Conservation (phyloP, 306 rosid genomes). For the Citrullus colocynthis region DNA sequence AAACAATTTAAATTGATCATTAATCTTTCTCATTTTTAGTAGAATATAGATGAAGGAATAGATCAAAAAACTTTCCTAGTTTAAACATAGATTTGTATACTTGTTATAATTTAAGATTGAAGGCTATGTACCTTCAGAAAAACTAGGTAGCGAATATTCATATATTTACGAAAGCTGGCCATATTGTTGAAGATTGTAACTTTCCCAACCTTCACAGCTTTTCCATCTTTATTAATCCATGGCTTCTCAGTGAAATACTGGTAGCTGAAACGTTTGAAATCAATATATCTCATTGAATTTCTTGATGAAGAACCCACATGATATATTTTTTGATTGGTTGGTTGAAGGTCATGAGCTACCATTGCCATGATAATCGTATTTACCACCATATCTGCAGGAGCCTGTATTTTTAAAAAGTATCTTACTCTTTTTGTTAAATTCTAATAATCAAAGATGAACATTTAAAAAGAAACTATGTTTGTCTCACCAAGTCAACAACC, state of each 20-base stretch:
- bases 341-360: constrained; percentile 35
- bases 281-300: constrained; percentile 21
- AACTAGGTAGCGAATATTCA: constrained; percentile 48
- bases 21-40: no score
- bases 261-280: constrained; percentile 25
- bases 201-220: constrained; percentile 34
- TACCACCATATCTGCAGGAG: not conserved
- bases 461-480: not conserved
- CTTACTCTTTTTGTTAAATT: no score
- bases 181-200: constrained; percentile 27
- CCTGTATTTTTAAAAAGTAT: not conserved
- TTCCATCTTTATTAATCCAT: constrained; percentile 62
- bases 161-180: constrained; percentile 57
- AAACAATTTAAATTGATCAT: no score
- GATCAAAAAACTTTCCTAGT: not conserved
- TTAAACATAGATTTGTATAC: not conserved
- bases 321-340: constrained; percentile 28
- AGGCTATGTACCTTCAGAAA: constrained; percentile 33
- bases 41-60: not conserved
- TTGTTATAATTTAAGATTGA: no score
- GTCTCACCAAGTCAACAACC: constrained; percentile 54
- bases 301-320: constrained; percentile 59
- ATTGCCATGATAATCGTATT: constrained; percentile 31
- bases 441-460: not conserved
- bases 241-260: constrained; percentile 49